Percentiles rank a stretch among this genome's conserved stretches.
phyloP scores from a whole-genome alignment of 1,284 basidiomycete species.

The Bondarzewia mesenterica region DNA sequence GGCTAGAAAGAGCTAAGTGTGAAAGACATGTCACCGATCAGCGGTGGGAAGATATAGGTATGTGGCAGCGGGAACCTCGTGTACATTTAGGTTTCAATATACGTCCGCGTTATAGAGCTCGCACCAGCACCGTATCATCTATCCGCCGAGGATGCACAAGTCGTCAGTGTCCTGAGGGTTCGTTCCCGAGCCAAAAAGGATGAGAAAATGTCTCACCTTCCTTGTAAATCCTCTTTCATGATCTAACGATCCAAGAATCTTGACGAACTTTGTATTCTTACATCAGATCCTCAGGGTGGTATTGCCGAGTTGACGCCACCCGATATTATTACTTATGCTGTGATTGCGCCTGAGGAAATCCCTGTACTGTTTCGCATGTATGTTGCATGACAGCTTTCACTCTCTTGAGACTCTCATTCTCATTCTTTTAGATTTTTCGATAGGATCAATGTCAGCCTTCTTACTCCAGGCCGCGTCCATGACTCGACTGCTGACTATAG shows the following conservation, averaged over 20 bases:
- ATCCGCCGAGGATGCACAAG: background rate
- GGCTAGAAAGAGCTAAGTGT: constrained; percentile 26
- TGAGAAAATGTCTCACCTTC: background rate
- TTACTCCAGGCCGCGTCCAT: background rate
- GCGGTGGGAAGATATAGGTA: background rate
- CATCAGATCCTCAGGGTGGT: background rate
- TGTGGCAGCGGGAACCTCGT: background rate
- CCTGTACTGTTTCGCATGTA: constrained; percentile 50
- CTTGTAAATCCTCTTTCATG: background rate
- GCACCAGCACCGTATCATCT: background rate
- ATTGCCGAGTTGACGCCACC: constrained; percentile 12
- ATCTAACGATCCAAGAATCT: no score
- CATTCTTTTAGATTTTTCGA: constrained; percentile 40
- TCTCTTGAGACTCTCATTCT: background rate
- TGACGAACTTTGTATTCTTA: no score
- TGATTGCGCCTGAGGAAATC: constrained; percentile 48
- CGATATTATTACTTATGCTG: constrained; percentile 36
- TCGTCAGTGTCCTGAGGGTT: background rate
- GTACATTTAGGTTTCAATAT: no score
- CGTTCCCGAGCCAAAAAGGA: background rate
- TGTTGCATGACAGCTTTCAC: constrained; percentile 14
- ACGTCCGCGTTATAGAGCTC: background rate
- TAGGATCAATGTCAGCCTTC: constrained; percentile 41
- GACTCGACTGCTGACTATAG: background rate
- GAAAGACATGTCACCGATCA: background rate